Base-by-base conservation (phyloP, 805 yeast species). In the Debaryomyces tyrocola region DNA sequence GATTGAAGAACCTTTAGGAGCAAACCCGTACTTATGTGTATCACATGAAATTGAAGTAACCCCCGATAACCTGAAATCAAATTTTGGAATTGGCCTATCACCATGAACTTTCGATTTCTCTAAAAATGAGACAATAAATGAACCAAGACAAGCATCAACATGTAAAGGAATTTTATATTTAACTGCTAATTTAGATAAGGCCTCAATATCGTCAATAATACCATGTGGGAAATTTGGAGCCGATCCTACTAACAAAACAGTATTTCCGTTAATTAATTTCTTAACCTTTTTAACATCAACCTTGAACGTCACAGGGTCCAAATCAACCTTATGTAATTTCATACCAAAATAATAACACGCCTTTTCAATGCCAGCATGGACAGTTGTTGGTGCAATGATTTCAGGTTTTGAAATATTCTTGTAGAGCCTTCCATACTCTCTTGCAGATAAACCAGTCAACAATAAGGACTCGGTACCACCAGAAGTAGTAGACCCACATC, bases 11-110 rank as follows among this genome's bases (percentile, higher is more conserved):
- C 99, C 99, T 67, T 92, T 92, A 34, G 99, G 99, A 7, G 98
- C 97, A 75, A 92, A 94, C 1, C 98, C 99, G 61, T 92, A 92
- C 66, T 92, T 92, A 74, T 92, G 99, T n/a, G 99, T 92, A 64
- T 92, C 99, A 69, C 98, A 94, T n/a, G 96, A 88, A 47, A 92
- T 92, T 2, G 97, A 90, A 0, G 98, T 94, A n/a, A 94, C 98
- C 28, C 78, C 94, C 0, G 89, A 85, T 2, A 90, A 75, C 53
- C 92, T 73, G 69, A 92, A 92, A 63, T 94, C 98, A 67, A 92
- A 91, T 10, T 69, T 59, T 5, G 87, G 85, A 2, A 71, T 52
- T 4, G 55, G 53, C 10, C 56, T 62, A 41, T 67, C 73, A 2
- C 87, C 87, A 43, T 68, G 73, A 11, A 70, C 69, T 18, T 50